Conservation (phyloP, 305 asterid species). For the Fraxinus latifolia region DNA sequence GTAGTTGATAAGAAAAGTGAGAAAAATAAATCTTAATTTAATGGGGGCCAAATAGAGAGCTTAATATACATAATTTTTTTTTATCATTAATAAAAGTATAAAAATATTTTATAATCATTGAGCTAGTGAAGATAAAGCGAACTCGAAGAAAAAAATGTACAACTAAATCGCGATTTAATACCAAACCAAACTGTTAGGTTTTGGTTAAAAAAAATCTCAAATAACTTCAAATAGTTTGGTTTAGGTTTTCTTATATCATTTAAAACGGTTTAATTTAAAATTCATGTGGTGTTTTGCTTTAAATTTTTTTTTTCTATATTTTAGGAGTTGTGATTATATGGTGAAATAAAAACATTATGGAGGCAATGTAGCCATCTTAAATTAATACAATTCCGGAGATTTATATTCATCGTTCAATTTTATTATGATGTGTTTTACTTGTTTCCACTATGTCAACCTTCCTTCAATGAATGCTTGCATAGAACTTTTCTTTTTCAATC, state of each 20-base stretch:
- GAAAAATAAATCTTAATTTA: too few relatives aligned
- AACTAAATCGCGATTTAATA: not conserved
- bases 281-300: not conserved
- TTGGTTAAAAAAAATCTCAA: not conserved
- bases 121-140: not conserved
- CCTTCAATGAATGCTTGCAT: too few relatives aligned
- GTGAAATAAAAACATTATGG: not conserved
- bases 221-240: not conserved
- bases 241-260: not conserved
- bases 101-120: not conserved
- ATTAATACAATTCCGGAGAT: too few relatives aligned
- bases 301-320: not conserved
- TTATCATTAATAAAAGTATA: too few relatives aligned
- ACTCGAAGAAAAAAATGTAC: not conserved
- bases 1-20: too few relatives aligned
- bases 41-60: too few relatives aligned
- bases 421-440: too few relatives aligned
- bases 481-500: not conserved
- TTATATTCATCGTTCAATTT: too few relatives aligned
- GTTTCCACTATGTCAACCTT: too few relatives aligned
- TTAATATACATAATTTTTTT: too few relatives aligned
- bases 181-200: not conserved
- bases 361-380: not conserved
- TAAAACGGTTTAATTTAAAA: too few relatives aligned
- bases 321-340: not conserved